These are phyloP conservation scores for Aleurites moluccanus DNA, from an alignment of 441 rosid species.

Conservation along the genomic window DNA sequence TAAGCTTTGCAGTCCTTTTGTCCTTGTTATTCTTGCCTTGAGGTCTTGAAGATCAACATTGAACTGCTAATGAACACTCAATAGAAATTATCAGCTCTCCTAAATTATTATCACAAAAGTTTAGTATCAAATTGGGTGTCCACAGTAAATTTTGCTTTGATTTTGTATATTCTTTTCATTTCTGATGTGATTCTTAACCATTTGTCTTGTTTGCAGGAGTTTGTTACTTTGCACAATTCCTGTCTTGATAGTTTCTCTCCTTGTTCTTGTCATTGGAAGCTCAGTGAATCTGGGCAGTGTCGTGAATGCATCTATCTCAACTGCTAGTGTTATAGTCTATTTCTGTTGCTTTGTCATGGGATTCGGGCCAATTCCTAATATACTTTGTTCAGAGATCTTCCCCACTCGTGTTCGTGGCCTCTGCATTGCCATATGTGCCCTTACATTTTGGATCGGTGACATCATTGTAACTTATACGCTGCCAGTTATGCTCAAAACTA, in stretches of 20 bases:
- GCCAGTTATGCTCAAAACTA: constrained; percentile 65
- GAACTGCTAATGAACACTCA: not conserved
- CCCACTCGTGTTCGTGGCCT: constrained; percentile 87
- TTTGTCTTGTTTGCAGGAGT: constrained; percentile 49
- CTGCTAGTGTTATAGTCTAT: constrained; percentile 65
- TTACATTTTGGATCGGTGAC: constrained; percentile 78
- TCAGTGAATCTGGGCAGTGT: constrained; percentile 47
- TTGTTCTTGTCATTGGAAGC: constrained; percentile 62
- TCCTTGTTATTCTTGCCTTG: not conserved
- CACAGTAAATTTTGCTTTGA: not conserved
- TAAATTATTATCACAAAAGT: not conserved
- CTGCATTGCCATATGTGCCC: constrained; percentile 89
- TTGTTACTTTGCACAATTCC: constrained; percentile 81
- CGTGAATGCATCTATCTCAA: constrained; percentile 70
- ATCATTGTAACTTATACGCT: constrained; percentile 76
- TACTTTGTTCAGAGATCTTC: constrained; percentile 88
- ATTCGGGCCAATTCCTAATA: constrained; percentile 88
- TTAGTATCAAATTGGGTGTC: not conserved
- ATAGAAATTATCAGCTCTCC: not conserved
- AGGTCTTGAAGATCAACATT: not conserved
- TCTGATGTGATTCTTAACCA: not conserved
- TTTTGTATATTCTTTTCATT: not conserved
- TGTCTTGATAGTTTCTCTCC: constrained; percentile 54
- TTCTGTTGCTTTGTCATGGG: constrained; percentile 97
- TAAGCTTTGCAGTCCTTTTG: not conserved